Conservation (phyloP, 2,329 filamentous ascomycete species). For the Fusarium fujikuroi region DNA sequence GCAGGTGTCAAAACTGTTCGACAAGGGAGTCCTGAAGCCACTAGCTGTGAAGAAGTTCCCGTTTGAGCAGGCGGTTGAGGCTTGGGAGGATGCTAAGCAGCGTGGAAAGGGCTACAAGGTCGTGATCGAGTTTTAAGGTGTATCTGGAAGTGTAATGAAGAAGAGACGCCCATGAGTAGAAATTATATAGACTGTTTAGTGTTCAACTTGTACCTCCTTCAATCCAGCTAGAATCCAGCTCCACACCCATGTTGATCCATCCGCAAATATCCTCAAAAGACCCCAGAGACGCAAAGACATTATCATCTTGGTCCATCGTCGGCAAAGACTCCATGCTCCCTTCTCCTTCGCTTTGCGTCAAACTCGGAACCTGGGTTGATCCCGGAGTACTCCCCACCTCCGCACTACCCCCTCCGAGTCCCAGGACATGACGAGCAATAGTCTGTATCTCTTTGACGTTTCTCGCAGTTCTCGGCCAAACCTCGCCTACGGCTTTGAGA, state of each 20-base stretch:
- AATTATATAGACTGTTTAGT: too few species aligned
- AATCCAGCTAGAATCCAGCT: conserved; percentile 1
- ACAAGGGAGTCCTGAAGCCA: background rate
- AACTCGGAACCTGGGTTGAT: background rate
- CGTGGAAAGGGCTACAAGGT: conserved; percentile 11
- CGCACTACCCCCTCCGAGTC: background rate
- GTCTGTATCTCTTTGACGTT: conserved; percentile 34
- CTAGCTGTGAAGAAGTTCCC: background rate
- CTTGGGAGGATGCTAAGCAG: conserved; percentile 11
- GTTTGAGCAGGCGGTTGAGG: background rate
- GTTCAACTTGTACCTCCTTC: background rate
- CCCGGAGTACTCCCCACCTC: background rate
- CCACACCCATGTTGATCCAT: background rate
- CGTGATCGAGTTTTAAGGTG: background rate
- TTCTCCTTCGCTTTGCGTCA: background rate
- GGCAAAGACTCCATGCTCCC: background rate
- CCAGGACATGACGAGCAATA: conserved; percentile 33
- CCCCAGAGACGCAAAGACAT: background rate
- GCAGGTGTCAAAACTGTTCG: background rate
- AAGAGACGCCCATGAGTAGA: too few species aligned
- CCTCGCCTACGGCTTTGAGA: conserved; percentile 5
- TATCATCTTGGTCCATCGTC: fast-evolving
- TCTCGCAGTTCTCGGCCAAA: conserved; percentile 30
- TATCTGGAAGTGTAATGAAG: fast-evolving
- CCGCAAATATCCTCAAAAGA: conserved; percentile 21